Evolutionary conservation across 176 grass and related monocot genomes (phyloP), one percentile per base, ranked within the genome.

Genomic region (Ananas comosus): DNA sequence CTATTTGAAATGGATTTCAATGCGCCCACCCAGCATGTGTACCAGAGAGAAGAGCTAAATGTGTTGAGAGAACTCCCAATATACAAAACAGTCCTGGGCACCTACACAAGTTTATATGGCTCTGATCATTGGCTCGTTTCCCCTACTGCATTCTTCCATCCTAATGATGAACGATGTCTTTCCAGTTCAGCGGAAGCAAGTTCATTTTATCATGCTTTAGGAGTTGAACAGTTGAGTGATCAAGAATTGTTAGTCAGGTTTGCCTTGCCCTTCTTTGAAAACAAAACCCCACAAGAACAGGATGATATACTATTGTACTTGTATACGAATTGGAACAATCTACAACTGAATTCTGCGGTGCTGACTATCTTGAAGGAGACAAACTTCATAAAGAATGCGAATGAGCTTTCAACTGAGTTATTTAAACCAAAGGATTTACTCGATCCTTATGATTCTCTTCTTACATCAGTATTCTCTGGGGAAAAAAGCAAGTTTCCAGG

Each of bases 21-120:
- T 68, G 87, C 83, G 68, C 72, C 69, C 53, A 73, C 67, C 28
- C 59, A 77, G 16, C 74, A 84, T 74, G 79, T 75, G 23, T 96
- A 89, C 71, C 84, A 79, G 71, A 85, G 81, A 84, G 92, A 89
- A 83, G 88, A 96, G 76, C 24, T 90, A 73, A 89, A 92, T 42
- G 74, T 83, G 63, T 79, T 92, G 81, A 91, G 86, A 85, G 87
- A 88, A 54, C 86, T 96, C 76, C 92, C 92, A 63, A 92, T 96
- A 27, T 92, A 92, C 68, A 89, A 78, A 73, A 96, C 92, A 53
- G 83, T 96, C 75, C 75, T 74, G 59, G 92, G 92, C 48, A 82
- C 88, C 25, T 92, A 96, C 64, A 90, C 86, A 48, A 87, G 75
- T 77, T 83, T 96, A 61, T 73, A 69, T 64, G 86, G 88, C 57